These are phyloP conservation scores for Calocera viscosa DNA, from an alignment of 768 basidiomycete species.

Conservation along the genomic window DNA sequence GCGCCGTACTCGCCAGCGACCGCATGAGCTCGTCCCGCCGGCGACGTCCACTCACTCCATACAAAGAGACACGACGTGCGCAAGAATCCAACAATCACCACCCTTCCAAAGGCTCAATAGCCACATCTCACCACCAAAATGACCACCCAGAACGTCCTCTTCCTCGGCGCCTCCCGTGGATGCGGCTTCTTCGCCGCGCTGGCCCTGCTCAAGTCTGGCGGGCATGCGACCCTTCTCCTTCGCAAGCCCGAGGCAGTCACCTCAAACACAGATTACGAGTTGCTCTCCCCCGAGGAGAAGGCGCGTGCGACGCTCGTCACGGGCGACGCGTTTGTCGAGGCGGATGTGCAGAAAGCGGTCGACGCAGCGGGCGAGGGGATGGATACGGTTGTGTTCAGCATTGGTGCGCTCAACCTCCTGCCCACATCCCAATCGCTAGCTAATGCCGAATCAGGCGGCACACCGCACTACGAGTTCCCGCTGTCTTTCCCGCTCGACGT, in stretches of 20 bases:
- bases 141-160: slow-evolving; percentile 22
- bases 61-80: too few species aligned
- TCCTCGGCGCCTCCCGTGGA: slow-evolving; percentile 32
- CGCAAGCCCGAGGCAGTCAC: slow-evolving; percentile 43
- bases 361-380: slow-evolving; percentile 32
- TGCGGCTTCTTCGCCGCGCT: slow-evolving; percentile 29
- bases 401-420: slow-evolving; percentile 36
- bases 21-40: too few species aligned
- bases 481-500: slow-evolving; percentile 32
- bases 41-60: too few species aligned
- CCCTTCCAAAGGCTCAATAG: too few species aligned
- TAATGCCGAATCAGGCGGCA: slow-evolving; percentile 32
- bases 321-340: slow-evolving; percentile 47
- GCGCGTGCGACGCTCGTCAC: slow-evolving; percentile 42
- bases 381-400: slow-evolving; percentile 47
- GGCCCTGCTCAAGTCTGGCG: slow-evolving; percentile 32
- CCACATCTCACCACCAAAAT: background rate
- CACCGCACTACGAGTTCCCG: slow-evolving; percentile 29
- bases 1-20: too few species aligned
- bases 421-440: background rate
- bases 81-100: too few species aligned
- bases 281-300: background rate
- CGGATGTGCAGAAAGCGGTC: slow-evolving; percentile 45
- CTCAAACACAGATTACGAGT: slow-evolving; percentile 33
- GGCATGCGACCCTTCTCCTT: slow-evolving; percentile 51